These are phyloP conservation scores for Mycena maculata DNA, from an alignment of 768 basidiomycete species.

Conservation along the genomic window DNA sequence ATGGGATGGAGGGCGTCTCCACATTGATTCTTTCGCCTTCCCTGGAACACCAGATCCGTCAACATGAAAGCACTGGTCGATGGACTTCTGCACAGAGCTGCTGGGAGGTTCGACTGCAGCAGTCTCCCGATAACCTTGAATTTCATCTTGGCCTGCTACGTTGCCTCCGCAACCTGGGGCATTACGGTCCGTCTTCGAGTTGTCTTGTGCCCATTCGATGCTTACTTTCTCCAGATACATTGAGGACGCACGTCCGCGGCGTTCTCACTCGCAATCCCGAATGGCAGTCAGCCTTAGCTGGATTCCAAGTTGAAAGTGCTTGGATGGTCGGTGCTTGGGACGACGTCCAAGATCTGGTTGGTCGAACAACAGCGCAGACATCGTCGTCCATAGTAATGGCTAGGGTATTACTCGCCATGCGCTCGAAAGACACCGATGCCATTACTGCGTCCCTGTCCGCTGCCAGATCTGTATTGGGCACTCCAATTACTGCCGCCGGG, in stretches of 20 bases:
- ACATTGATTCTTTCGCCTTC: constrained; percentile 89
- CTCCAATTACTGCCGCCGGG: constrained; percentile 85
- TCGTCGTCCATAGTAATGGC: constrained; percentile 82
- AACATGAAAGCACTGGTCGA: constrained; percentile 95
- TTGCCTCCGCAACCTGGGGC: constrained; percentile 93
- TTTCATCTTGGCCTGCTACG: constrained; percentile 91
- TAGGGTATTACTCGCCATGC: constrained; percentile 83
- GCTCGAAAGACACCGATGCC: constrained; percentile 57
- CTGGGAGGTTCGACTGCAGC: constrained; percentile 96
- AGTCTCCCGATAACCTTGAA: constrained; percentile 88
- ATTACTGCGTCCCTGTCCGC: constrained; percentile 65
- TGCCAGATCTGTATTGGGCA: constrained; percentile 81
- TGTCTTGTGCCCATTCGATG: constrained; percentile 4
- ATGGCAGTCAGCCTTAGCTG: constrained; percentile 82
- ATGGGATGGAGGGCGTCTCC: constrained; percentile 99
- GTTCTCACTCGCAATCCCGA: constrained; percentile 86
- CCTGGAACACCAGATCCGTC: constrained; percentile 94
- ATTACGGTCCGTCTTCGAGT: constrained; percentile 80
- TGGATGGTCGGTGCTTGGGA: constrained; percentile 98
- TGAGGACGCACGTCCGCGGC: constrained; percentile 94
- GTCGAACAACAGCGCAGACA: constrained; percentile 59
- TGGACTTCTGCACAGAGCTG: constrained; percentile 99
- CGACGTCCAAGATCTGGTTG: constrained; percentile 74
- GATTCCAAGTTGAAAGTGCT: constrained; percentile 92
- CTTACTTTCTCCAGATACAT: constrained; percentile 71